phyloP scores from a whole-genome alignment of 768 basidiomycete genomes.

The Krasilnikovozyma curviuscula region DNA sequence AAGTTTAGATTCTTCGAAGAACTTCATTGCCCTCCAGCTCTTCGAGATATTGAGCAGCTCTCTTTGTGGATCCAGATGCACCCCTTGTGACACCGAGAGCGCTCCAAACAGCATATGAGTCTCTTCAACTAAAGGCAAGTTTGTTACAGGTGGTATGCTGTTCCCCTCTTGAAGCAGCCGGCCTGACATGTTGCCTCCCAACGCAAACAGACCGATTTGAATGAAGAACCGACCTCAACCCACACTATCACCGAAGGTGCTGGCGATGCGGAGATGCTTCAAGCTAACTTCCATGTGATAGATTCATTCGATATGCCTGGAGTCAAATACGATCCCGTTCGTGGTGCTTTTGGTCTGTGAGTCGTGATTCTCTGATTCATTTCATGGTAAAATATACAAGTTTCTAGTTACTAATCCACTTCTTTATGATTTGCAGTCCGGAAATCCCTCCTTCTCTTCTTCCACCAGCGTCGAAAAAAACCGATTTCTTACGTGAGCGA shows the following conservation, averaged over 20 bases:
- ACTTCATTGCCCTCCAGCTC: neutral
- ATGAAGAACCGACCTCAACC: slow-evolving; percentile 12
- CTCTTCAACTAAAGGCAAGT: slow-evolving; percentile 3
- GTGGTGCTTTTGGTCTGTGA: slow-evolving; percentile 75
- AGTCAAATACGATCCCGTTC: slow-evolving; percentile 73
- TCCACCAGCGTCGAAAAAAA: slow-evolving; percentile 51
- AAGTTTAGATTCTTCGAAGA: slow-evolving; percentile 5
- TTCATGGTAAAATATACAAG: no score
- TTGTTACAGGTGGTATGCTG: no score
- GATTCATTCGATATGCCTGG: slow-evolving; percentile 91
- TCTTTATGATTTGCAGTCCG: slow-evolving; percentile 26
- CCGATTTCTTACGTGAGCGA: slow-evolving; percentile 67
- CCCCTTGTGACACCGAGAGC: slow-evolving; percentile 6
- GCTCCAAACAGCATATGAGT: slow-evolving; percentile 8
- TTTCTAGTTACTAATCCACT: neutral
- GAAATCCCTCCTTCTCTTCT: slow-evolving; percentile 69
- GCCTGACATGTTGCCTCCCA: neutral
- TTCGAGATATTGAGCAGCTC: neutral
- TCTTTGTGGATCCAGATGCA: no score
- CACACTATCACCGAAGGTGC: slow-evolving; percentile 47
- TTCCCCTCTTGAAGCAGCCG: no score
- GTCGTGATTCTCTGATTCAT: slow-evolving; percentile 14
- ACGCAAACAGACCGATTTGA: neutral
- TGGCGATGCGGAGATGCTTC: slow-evolving; percentile 55
- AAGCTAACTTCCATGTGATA: slow-evolving; percentile 59